Evolutionary conservation across 805 yeast species (phyloP).

Genomic region (Ogataea thermomethanolica): DNA sequence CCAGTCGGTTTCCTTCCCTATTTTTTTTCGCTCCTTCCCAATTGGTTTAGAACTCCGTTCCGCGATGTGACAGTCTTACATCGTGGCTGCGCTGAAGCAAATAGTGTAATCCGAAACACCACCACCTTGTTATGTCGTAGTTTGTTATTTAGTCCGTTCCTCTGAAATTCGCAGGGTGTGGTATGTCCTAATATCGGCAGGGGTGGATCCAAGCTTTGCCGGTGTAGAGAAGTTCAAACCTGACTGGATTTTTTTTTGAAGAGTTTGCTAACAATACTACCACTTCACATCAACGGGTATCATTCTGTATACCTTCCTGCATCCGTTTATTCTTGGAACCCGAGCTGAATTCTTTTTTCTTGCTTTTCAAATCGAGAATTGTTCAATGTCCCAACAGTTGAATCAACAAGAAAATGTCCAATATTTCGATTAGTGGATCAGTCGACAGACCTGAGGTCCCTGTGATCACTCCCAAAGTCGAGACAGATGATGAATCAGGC

Average conservation of each 20-base stretch:
- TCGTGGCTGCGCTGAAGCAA: no score
- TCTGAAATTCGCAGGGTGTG: no score
- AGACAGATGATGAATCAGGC: conserved; percentile 7
- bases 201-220: not conserved
- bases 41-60: conserved; percentile 10
- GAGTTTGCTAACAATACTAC: not conserved
- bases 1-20: no score
- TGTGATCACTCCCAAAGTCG: conserved; percentile 9
- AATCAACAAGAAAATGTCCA: conserved; percentile 3
- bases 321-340: no score
- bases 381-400: conserved; percentile 5
- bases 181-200: no score
- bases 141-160: no score
- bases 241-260: not conserved
- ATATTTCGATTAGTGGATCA: conserved; percentile 6
- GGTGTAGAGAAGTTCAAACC: conserved; percentile 7
- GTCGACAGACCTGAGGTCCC: conserved; percentile 4
- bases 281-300: no score
- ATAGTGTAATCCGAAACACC: not conserved
- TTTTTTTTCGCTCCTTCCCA: not conserved
- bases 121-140: not conserved
- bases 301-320: no score
- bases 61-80: not conserved
- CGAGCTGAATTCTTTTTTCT: no score
- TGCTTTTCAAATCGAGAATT: no score